Percentiles rank a stretch among this genome's conserved stretches.
Conservation (phyloP, 2,329 filamentous ascomycete genomes). For the Hirsutella minnesotensis region DNA sequence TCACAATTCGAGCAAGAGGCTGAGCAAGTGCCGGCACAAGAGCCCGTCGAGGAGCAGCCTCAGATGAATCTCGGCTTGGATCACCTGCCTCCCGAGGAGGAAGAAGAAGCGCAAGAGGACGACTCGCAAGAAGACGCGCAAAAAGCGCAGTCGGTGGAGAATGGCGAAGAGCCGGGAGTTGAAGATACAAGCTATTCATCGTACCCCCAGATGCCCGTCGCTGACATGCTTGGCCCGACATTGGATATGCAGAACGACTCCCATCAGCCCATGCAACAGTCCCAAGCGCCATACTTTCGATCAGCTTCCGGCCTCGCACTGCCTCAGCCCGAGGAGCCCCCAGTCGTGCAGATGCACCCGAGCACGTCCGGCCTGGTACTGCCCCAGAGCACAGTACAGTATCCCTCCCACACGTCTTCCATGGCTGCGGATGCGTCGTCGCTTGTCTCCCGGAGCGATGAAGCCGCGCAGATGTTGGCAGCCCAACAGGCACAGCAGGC, state of each 20-base stretch:
- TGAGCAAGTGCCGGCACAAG: slow-evolving; percentile 8
- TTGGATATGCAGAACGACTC: slow-evolving; percentile 10
- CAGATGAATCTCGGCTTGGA: not conserved
- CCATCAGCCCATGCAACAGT: slow-evolving; percentile 7
- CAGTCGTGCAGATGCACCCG: slow-evolving; percentile 6
- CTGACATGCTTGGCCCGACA: slow-evolving; percentile 14
- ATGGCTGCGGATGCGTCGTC: slow-evolving; percentile 1
- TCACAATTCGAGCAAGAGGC: slow-evolving; percentile 3
- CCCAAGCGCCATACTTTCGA: slow-evolving; percentile 16
- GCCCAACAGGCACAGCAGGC: not conserved
- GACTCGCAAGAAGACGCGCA: slow-evolving; percentile 6
- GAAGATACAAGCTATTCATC: slow-evolving; percentile 9
- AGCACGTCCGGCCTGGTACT: slow-evolving; percentile 6
- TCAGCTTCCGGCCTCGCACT: slow-evolving; percentile 13
- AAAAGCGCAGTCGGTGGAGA: slow-evolving; percentile 6
- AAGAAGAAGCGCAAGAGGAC: slow-evolving; percentile 5
- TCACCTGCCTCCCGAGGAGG: not conserved
- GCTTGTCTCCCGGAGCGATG: not conserved
- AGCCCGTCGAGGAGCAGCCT: not conserved
- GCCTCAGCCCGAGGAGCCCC: slow-evolving; percentile 12
- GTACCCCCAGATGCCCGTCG: slow-evolving; percentile 17
- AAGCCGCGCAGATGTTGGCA: not conserved
- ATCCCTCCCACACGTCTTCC: slow-evolving; percentile 4
- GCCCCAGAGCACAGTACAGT: slow-evolving; percentile 10
- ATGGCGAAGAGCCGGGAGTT: slow-evolving; percentile 3